These are phyloP conservation scores for Penicillium psychrofluorescens DNA, from an alignment of 495 filamentous ascomycete genomes.

Conservation along the genomic window DNA sequence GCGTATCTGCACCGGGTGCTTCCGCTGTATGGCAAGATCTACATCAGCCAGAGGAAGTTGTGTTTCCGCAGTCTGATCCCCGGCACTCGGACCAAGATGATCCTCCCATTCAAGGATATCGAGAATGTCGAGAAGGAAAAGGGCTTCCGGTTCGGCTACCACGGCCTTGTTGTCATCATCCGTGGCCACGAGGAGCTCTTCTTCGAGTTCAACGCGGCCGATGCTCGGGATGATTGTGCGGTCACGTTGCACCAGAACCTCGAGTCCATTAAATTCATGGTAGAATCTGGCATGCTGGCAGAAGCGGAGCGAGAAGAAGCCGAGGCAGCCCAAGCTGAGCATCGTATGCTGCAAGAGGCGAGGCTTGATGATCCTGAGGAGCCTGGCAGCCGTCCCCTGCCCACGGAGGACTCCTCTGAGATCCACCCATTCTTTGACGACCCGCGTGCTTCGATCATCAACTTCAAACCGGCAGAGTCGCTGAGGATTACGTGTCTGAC, in stretches of 20 bases:
- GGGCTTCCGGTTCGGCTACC: conserved; percentile 87
- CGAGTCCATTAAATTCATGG: conserved; percentile 63
- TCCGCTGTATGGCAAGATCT: conserved; percentile 94
- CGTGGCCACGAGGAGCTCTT: conserved; percentile 94
- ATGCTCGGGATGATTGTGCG: conserved; percentile 79
- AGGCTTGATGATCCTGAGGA: conserved; percentile 53
- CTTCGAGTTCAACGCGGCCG: conserved; percentile 79
- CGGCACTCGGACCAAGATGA: conserved; percentile 87
- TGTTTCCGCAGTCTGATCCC: conserved; percentile 91
- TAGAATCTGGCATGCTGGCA: conserved; percentile 63
- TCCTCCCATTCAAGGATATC: conserved; percentile 84
- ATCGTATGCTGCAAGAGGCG: conserved; percentile 74
- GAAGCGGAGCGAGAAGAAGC: conserved; percentile 63
- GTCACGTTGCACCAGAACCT: conserved; percentile 71
- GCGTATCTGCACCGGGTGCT: conserved; percentile 81
- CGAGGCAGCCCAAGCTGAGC: conserved; percentile 73
- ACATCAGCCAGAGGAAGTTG: conserved; percentile 82
- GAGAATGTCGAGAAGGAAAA: conserved; percentile 95
- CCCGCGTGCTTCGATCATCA: conserved; percentile 81
- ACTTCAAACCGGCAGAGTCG: conserved; percentile 83
- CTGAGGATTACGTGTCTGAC: conserved; percentile 89
- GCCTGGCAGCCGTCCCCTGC: conserved; percentile 43
- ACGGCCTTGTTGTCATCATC: conserved; percentile 85
- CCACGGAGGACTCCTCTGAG: conserved; percentile 38
- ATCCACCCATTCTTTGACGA: conserved; percentile 80